Conservation (phyloP, 441 rosid genomes). For the Arabidopsis lyrata region DNA sequence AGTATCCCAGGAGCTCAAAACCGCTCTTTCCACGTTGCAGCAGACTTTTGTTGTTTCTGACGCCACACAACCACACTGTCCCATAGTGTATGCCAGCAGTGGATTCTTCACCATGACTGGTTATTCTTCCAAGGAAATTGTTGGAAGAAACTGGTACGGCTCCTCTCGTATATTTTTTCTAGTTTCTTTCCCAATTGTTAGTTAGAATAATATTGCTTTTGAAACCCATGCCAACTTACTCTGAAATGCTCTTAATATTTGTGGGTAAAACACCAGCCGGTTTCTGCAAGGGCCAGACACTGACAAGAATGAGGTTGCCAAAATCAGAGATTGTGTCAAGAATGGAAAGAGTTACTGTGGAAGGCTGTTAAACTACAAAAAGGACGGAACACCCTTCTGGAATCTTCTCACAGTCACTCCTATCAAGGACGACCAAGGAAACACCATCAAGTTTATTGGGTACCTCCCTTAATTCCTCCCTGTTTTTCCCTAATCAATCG, state of each 20-base stretch:
- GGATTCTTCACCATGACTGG: slow-evolving; percentile 97
- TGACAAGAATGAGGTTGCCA: slow-evolving; percentile 71
- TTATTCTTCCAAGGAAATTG: slow-evolving; percentile 75
- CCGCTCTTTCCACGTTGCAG: slow-evolving; percentile 84
- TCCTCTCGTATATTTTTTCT: slow-evolving; percentile 4
- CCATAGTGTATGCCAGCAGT: slow-evolving; percentile 90
- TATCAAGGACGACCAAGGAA: slow-evolving; percentile 80
- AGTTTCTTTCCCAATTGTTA: neutral
- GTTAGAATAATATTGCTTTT: slow-evolving; percentile 4
- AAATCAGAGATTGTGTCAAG: slow-evolving; percentile 77
- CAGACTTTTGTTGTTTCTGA: slow-evolving; percentile 97
- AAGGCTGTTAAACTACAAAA: slow-evolving; percentile 94
- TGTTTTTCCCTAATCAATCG: neutral
- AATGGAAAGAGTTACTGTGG: slow-evolving; percentile 80
- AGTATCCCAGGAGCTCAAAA: slow-evolving; percentile 87
- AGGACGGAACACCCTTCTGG: slow-evolving; percentile 91
- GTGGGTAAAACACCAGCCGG: slow-evolving; percentile 63
- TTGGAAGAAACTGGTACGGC: slow-evolving; percentile 87
- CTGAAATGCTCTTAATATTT: slow-evolving; percentile 24
- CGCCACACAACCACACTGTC: slow-evolving; percentile 86
- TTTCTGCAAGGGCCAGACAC: slow-evolving; percentile 95
- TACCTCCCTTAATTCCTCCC: slow-evolving; percentile 36
- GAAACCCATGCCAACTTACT: slow-evolving; percentile 22
- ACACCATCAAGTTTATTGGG: slow-evolving; percentile 94
- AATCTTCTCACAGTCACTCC: slow-evolving; percentile 94